Evolutionary conservation across 2,329 filamentous ascomycete species (phyloP), one percentile per base, ranked within the genome.

Genomic region (Penicillium sp.): DNA sequence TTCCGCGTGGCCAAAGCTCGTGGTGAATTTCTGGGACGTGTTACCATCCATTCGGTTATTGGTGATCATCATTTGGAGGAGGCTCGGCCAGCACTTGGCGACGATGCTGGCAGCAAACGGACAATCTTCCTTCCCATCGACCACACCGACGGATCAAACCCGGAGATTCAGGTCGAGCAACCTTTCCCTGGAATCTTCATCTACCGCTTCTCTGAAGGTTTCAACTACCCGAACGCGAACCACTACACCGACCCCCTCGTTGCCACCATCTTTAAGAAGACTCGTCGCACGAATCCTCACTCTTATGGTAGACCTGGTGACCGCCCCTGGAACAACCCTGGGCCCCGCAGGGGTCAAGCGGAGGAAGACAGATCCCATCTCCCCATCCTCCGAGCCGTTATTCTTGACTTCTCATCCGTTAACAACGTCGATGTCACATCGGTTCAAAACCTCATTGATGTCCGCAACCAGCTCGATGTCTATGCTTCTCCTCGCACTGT

Each of bases 351-450:
- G 59, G 84, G 81, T 69, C 75, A 87, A 75, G 76, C 73, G 41
- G 82, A 78, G 53, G 77, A 82, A 45, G 83, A 84, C 64, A 70
- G 81, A 17, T 78, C 75, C 7, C 73, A 81, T 61, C 81, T 88
- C 17, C 90, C 93, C 0, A 89, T 87, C 0, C 85, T 97, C 55
- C 92, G 91, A 74, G 93, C 94, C n/a, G 82, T 98, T 67, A 93
- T 98, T 63, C 85, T 98, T 21, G 95, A 98, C 76, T 96, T 98
- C 78, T 93, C 90, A 3, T 90, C 91, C 0, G 93, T 98, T 67
- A 96, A 97, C 79, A 92, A 96, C 68, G 90, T 97, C 62, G 95
- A 98, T 72, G 88, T 96, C 62, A 97, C 95, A 0, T 96, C 92
- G 0, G 86, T 97, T 2, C 95, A 98, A 78, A 90, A 92, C 69